Conservation (phyloP, 345 rosid genomes). For the Syzygium oleosum region DNA sequence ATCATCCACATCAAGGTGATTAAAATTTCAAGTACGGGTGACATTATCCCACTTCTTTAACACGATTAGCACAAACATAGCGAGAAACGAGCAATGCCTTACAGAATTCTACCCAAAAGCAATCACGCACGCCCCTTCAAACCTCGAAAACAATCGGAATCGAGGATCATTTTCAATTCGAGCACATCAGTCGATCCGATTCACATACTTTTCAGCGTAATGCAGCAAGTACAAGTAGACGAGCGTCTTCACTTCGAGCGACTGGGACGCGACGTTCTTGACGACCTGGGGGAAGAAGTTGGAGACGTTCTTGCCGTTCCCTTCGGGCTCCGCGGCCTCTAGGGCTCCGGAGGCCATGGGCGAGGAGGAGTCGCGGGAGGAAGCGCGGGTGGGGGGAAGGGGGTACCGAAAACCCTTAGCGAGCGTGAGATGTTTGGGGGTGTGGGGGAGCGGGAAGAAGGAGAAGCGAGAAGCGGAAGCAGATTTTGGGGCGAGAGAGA, state of each 20-base stretch:
- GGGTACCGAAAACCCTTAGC: no score
- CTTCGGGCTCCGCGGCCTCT: no score
- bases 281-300: slow-evolving; percentile 99
- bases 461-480: no score
- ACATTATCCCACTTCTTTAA: neutral
- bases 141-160: neutral
- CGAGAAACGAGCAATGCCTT: neutral
- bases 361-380: no score
- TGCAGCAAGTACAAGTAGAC: slow-evolving; percentile 91
- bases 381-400: no score
- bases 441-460: no score
- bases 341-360: no score
- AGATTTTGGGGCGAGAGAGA: no score
- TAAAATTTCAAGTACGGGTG: neutral
- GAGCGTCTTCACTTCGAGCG: slow-evolving; percentile 92
- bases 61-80: neutral
- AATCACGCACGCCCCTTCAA: neutral
- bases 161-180: neutral
- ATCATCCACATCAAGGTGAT: neutral
- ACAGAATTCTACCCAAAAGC: neutral
- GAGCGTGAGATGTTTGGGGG: no score
- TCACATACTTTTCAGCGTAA: slow-evolving; percentile 83
- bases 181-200: neutral
- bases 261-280: slow-evolving; percentile 88
- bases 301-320: slow-evolving; percentile 74